These are phyloP conservation scores for Brasenia schreberi DNA, from an alignment of 164 flowering plant species.

Conservation along the genomic window DNA sequence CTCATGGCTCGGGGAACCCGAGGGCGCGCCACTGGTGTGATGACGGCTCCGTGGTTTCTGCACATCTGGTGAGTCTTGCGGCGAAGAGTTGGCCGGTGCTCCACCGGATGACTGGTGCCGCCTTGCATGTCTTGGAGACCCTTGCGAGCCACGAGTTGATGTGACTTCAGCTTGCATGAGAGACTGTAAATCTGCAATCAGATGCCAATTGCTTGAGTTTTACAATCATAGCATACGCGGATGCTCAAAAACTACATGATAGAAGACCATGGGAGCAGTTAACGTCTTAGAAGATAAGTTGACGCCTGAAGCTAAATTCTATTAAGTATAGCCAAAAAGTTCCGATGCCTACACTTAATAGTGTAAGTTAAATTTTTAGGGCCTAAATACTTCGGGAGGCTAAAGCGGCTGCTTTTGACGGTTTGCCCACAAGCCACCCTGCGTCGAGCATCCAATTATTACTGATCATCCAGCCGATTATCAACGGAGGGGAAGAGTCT, in stretches of 20 bases:
- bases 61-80: conserved; percentile 1
- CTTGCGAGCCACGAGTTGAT: not conserved
- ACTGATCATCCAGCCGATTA: too few species aligned
- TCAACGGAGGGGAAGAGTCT: too few species aligned
- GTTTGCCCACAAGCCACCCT: too few species aligned
- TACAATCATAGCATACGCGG: not conserved
- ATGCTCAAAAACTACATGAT: not conserved
- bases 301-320: not conserved
- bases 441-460: too few species aligned
- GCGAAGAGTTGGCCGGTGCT: conserved; percentile 1
- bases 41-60: conserved; percentile 19
- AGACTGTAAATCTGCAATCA: not conserved
- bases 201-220: not conserved
- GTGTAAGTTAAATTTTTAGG: too few species aligned
- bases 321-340: not conserved
- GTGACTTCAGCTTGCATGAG: conserved; percentile 1
- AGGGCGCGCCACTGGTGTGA: conserved; percentile 6
- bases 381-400: too few species aligned
- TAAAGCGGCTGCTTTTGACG: too few species aligned
- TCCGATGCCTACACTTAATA: too few species aligned
- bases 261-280: too few species aligned
- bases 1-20: not conserved
- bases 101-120: conserved; percentile 1
- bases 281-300: too few species aligned
- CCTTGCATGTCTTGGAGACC: conserved; percentile 5